Evolutionary conservation across 106 monocot species (phyloP), one percentile per base, ranked within the genome.

Genomic region (Dioscorea dumetorum): DNA sequence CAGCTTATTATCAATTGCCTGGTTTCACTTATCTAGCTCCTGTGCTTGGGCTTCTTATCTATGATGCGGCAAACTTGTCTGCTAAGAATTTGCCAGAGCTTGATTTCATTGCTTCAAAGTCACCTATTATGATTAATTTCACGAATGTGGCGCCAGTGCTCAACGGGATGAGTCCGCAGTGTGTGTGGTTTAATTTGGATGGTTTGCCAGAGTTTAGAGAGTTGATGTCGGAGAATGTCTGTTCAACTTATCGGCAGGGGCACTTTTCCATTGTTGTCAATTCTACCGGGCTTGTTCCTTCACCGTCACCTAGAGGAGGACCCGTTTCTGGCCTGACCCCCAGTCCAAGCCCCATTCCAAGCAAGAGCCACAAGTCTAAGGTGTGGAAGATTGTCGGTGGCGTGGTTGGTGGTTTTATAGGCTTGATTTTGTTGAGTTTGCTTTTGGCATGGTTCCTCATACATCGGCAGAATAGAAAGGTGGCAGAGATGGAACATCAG

Each of bases 181-280:
- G 95, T 50, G 82, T 97, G 13, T 71, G 67, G 67, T 88, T 95
- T 41, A 69, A 78, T 61, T 71, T 88, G 58, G 68, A 91, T 78
- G 95, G 95, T 0, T 67, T 71, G 22, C 70, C 71, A 3, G 70
- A 74, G 60, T 67, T 95, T 67, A 57, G 54, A 32, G 82, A 91
- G 73, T 74, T 88, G 63, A 57, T 68, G 19, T 67, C 85, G 16
- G 74, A 60, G 6, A 78, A 73, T 73, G 59, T 68, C 24, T 95
- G 95, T 57, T 73, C 60, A 4, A 73, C 81, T 6, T 76, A 63
- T 31, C 75, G 66, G 14, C 85, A 81, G 59, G 95, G 95, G 21
- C 95, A 95, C 62, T 91, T 91, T 31, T 63, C 91, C 14, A 77
- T 95, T 41, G 95, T 78, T 41, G 83, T 86, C 19, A 86, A 86